Conservation (phyloP, 2,329 filamentous ascomycete genomes). For the Hirsutella thompsonii region DNA sequence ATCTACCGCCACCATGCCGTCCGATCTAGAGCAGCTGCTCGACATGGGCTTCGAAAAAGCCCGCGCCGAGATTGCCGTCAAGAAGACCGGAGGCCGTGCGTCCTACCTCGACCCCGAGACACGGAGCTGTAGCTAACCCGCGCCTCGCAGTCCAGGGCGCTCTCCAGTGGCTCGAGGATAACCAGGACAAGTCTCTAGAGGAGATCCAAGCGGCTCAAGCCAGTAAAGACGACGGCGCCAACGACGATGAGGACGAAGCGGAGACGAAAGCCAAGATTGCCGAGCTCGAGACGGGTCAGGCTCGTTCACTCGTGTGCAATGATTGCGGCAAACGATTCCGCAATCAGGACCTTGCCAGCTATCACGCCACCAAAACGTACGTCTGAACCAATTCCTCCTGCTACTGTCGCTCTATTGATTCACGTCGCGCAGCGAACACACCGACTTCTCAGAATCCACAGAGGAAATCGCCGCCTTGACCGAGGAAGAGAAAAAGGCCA, state of each 20-base stretch:
- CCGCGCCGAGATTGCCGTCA: conserved; percentile 70
- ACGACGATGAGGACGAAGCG: conserved; percentile 34
- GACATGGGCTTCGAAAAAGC: conserved; percentile 76
- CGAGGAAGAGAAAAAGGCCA: conserved; percentile 79
- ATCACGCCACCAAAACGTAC: conserved; percentile 78
- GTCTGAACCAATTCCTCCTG: conserved; percentile 12
- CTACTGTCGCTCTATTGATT: conserved; percentile 1
- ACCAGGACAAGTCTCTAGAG: conserved; percentile 76
- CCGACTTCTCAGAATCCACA: conserved; percentile 84
- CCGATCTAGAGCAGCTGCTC: conserved; percentile 47
- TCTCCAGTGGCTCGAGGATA: conserved; percentile 88
- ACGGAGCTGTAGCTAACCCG: conserved; percentile 1
- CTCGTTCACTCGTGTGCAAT: conserved; percentile 77
- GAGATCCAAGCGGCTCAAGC: conserved; percentile 49
- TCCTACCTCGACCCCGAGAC: neutral
- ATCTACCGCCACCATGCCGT: conserved; percentile 35
- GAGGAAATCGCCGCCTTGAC: conserved; percentile 86
- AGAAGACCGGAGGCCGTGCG: conserved; percentile 64
- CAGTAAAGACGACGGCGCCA: conserved; percentile 8
- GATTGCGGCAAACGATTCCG: conserved; percentile 90
- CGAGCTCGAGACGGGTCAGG: conserved; percentile 55
- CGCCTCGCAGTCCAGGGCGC: conserved; percentile 60
- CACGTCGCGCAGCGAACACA: conserved; percentile 51
- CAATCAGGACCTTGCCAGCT: conserved; percentile 69
- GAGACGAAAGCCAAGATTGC: conserved; percentile 43